Conservation (phyloP, 768 basidiomycete species). For the Melanogaster broomeanus region DNA sequence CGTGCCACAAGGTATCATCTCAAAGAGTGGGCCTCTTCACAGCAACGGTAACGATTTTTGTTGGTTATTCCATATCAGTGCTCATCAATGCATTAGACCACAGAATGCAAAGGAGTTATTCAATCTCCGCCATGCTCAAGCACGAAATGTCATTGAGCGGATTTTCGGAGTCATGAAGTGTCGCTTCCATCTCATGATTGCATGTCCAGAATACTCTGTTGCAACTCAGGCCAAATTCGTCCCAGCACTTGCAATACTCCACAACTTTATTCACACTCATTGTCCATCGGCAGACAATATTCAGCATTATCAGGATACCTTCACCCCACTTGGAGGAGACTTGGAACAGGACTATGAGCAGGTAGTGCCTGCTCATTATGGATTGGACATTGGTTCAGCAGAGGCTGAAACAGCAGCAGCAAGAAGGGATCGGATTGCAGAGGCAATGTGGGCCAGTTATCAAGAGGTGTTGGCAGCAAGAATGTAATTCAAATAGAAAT, state of each 20-base stretch:
- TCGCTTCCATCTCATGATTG: slow-evolving; percentile 13
- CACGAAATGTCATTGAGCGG: slow-evolving; percentile 18
- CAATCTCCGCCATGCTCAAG: slow-evolving; percentile 23
- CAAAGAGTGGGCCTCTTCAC: slow-evolving; percentile 29
- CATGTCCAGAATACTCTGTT: slow-evolving; percentile 13
- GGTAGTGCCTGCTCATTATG: too few species aligned
- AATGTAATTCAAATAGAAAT: too few species aligned
- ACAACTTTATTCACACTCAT: neutral
- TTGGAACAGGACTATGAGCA: too few species aligned
- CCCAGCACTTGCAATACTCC: neutral
- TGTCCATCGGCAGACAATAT: neutral
- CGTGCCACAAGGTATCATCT: slow-evolving; percentile 39
- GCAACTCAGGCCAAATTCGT: neutral
- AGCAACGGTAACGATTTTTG: neutral
- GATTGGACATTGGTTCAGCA: neutral
- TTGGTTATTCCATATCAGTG: neutral
- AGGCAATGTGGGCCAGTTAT: slow-evolving; percentile 4
- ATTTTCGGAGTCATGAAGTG: slow-evolving; percentile 24
- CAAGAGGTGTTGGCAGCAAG: neutral
- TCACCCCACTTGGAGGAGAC: neutral
- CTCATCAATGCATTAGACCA: slow-evolving; percentile 7
- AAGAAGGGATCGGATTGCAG: neutral
- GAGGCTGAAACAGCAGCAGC: neutral
- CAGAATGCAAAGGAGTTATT: slow-evolving; percentile 17
- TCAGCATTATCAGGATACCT: neutral